Conservation (phyloP, 768 basidiomycete species). For the Tulasnella sp. region DNA sequence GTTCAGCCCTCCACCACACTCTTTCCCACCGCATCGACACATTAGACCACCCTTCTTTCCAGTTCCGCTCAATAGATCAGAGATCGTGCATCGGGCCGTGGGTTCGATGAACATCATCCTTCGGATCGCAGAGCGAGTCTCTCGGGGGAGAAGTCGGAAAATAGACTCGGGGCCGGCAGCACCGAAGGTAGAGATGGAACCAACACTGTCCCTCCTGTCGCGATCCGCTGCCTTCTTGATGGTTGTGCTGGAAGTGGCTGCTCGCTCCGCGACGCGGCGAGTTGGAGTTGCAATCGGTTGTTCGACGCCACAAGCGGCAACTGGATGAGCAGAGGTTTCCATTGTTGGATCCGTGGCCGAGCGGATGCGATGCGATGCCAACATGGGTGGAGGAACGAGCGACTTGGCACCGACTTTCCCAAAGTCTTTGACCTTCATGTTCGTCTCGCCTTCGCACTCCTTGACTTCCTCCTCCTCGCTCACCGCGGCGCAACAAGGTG, state of each 20-base stretch:
- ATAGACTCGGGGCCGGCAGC: constrained; percentile 82
- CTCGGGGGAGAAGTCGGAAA: constrained; percentile 89
- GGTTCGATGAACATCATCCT: constrained; percentile 94
- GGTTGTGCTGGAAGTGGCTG: too few relatives aligned
- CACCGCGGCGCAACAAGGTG: not conserved
- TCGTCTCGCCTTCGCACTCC: not conserved
- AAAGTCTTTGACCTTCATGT: constrained; percentile 9
- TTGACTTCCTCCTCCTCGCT: not conserved
- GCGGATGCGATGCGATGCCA: not conserved
- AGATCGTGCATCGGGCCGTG: constrained; percentile 77
- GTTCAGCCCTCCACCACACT: constrained; percentile 33
- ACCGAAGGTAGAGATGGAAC: constrained; percentile 50
- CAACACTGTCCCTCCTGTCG: constrained; percentile 35
- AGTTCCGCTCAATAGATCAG: constrained; percentile 75
- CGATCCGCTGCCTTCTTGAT: constrained; percentile 22
- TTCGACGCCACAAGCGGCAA: too few relatives aligned
- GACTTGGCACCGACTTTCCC: constrained; percentile 4
- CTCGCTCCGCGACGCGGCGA: not conserved
- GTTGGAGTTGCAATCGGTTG: constrained; percentile 3
- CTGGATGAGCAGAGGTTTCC: not conserved
- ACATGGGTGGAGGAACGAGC: not conserved
- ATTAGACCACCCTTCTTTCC: constrained; percentile 67
- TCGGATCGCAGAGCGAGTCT: constrained; percentile 78
- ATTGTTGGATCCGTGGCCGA: constrained; percentile 1
- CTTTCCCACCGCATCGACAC: constrained; percentile 57